phyloP scores from a whole-genome alignment of 2,329 filamentous ascomycete genomes.

The Rugonectria rugulosa region DNA sequence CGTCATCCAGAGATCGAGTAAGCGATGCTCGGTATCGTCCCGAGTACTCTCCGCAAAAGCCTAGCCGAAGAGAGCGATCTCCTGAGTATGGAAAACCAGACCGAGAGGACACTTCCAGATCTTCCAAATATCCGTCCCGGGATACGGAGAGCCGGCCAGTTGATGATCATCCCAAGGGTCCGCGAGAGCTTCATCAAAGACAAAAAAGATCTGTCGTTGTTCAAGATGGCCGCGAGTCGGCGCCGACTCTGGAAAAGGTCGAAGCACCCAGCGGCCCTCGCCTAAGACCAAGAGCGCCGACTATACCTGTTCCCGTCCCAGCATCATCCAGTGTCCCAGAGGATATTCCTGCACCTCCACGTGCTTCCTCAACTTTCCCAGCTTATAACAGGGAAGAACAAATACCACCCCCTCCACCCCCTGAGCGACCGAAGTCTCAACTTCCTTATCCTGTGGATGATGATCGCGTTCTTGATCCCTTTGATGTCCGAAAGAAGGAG shows the following conservation, averaged over 20 bases:
- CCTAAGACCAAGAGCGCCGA: conserved; percentile 46
- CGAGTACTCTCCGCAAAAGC: conserved; percentile 38
- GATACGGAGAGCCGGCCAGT: conserved; percentile 47
- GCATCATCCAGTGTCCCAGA: conserved; percentile 27
- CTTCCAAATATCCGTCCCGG: conserved; percentile 32
- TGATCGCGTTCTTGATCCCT: conserved; percentile 34
- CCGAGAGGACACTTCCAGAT: conserved; percentile 27
- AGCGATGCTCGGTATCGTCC: conserved; percentile 38
- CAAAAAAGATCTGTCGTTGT: conserved; percentile 45
- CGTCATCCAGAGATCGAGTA: conserved; percentile 44
- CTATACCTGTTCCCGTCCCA: conserved; percentile 45
- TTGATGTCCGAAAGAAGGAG: conserved; percentile 31
- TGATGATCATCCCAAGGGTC: conserved; percentile 47
- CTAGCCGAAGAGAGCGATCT: conserved; percentile 43
- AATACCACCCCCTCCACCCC: conserved; percentile 15
- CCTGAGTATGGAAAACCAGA: conserved; percentile 38
- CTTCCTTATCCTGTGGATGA: conserved; percentile 52
- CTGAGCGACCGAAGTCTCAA: conserved; percentile 35
- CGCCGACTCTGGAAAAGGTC: conserved; percentile 36
- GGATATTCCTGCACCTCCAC: conserved; percentile 27
- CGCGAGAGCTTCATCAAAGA: conserved; percentile 39
- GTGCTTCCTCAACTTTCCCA: conserved; percentile 44
- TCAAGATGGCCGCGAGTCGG: conserved; percentile 44
- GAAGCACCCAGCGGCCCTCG: conserved; percentile 33
- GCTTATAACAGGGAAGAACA: conserved; percentile 30